Evolutionary conservation across 2,329 filamentous ascomycete genomes (phyloP), one percentile per base, ranked within the genome.

Genomic region (Colletotrichum zoysiae): DNA sequence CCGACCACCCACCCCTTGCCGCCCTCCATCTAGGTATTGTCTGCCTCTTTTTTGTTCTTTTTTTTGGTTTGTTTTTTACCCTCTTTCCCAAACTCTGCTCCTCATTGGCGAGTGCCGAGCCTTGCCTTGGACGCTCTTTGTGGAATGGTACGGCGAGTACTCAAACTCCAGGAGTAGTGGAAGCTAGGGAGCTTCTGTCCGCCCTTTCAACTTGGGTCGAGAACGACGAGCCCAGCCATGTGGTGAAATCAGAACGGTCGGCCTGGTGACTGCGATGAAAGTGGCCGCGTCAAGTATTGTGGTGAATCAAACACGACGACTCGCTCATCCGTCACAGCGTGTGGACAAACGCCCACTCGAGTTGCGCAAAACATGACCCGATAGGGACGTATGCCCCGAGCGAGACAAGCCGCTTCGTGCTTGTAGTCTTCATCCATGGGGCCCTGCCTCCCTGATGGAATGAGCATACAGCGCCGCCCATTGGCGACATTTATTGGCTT

Each of bases 141-240:
- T 26, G 35, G 46, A 38, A 38, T 50, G 44, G 20, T 23, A 38
- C 44, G 50, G 48, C 61, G 50, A 46, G n/a, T 40, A 6, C n/a
- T 18, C 48, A 46, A 42, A 23, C 18, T 55, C 23, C 50, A 18
- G 23, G 42, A 38, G 30, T 46, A 23, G 61, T 53, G 53, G 42
- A 57, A 59, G 53, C 51, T 53, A 53, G 61, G 61, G 62, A 59
- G 26, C 18, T 18, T 64, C 9, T 64, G 55, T 6, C 20, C 38
- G 38, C 61, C 26, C 35, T 53, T 38, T 38, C 35, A 35, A 66
- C 20, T 59, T 60, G 46, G n/a, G 20, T 60, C 38, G 23, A 35
- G 50, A 20, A 64, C 50, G 65, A 64, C 50, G 65, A 46, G n/a
- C 46, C 46, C 18, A 26, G 55, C 35, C n/a, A 48, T 40, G 35